Percentiles rank a stretch among this genome's conserved stretches.
Conservation (phyloP, 345 rosid genomes). For the Eucalyptus marginata region DNA sequence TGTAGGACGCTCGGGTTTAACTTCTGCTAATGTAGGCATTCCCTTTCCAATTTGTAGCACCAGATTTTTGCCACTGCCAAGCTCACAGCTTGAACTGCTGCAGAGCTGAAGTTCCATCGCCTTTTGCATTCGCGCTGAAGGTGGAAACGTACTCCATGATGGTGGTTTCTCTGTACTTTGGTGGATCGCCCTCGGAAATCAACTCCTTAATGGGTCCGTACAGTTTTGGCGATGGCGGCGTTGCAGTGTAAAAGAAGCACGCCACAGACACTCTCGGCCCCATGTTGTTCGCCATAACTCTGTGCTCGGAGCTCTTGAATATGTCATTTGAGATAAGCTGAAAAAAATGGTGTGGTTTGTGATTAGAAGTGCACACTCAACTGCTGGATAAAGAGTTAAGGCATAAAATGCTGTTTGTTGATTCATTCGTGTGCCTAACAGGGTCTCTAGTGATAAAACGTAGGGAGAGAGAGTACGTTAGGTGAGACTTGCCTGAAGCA, state of each 20-base stretch:
- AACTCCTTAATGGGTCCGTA: constrained; percentile 24
- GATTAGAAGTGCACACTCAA: not conserved
- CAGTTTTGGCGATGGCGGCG: not conserved
- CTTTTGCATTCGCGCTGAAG: constrained; percentile 6
- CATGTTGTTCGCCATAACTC: not conserved
- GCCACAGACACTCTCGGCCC: not conserved
- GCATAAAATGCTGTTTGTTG: not conserved
- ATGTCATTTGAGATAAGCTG: not conserved
- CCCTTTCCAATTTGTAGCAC: not conserved
- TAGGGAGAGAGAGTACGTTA: not conserved
- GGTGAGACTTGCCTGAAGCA: not conserved
- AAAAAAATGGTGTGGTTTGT: not conserved
- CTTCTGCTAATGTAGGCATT: not conserved
- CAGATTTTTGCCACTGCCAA: not conserved
- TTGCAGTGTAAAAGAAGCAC: not conserved
- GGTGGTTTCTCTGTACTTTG: constrained; percentile 28
- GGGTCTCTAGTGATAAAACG: not conserved
- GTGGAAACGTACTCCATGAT: not conserved
- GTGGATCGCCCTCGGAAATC: constrained; percentile 32
- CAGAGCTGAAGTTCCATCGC: constrained; percentile 9
- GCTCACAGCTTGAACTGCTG: not conserved
- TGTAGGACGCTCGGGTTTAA: not conserved
- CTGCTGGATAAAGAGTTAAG: not conserved
- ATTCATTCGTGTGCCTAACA: not conserved
- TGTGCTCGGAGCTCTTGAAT: not conserved